A percentile compares a stretch with the other conserved stretches of the same genome.
These are phyloP conservation scores for Sphaerulina musiva DNA, from an alignment of 2,329 filamentous ascomycete species.

Conservation along the genomic window DNA sequence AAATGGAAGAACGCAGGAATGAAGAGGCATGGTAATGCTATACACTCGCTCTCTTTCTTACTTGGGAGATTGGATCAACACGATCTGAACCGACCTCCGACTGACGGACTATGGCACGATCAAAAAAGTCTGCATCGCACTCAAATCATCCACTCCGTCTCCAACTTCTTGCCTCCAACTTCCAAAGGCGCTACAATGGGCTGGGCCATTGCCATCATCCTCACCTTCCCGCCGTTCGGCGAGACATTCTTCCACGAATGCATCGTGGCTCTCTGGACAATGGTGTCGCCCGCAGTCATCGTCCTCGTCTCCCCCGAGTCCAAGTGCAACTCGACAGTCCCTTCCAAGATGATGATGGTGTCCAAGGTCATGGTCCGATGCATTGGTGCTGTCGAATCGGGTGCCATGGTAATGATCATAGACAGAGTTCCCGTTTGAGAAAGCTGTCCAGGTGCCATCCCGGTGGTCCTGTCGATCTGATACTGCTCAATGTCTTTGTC, in stretches of 20 bases:
- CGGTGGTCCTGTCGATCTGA: conserved; percentile 10
- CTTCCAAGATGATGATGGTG: conserved; percentile 14
- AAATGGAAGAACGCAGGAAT: too few species aligned
- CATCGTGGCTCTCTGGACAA: conserved; percentile 20
- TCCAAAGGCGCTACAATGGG: conserved; percentile 11
- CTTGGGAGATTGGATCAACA: too few species aligned
- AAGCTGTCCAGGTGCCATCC: conserved; percentile 5
- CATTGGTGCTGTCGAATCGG: not conserved
- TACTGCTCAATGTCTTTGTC: conserved; percentile 21
- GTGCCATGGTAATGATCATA: conserved; percentile 9
- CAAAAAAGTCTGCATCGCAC: too few species aligned
- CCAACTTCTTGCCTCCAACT: conserved; percentile 15
- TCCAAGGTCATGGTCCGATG: conserved; percentile 21
- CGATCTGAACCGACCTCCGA: too few species aligned
- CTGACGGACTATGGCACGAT: too few species aligned
- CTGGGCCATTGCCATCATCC: conserved; percentile 10
- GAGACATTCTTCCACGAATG: conserved; percentile 23
- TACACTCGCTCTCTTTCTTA: too few species aligned
- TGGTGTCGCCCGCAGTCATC: conserved; percentile 15
- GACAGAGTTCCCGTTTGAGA: conserved; percentile 7
- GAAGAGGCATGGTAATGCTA: too few species aligned
- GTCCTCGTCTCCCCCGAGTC: conserved; percentile 17
- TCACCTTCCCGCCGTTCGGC: conserved; percentile 10
- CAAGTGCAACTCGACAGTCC: conserved; percentile 14
- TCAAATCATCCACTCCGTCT: conserved; percentile 10